These are phyloP conservation scores for Besnoitia besnoiti DNA, from an alignment of 169 alveolate genomes.

Conservation along the genomic window DNA sequence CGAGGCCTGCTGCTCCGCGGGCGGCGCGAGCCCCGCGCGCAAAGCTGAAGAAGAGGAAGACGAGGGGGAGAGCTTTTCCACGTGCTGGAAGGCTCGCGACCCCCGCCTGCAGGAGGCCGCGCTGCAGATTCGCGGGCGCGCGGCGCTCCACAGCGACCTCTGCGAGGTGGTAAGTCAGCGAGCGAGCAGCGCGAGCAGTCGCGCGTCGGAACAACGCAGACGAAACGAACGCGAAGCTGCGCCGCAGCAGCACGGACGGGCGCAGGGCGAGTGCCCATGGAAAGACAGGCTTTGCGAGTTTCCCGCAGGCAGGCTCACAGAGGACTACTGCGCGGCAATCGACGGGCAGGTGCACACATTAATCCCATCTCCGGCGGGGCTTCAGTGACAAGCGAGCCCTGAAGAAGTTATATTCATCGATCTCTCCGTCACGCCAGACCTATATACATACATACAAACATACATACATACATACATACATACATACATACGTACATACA, in stretches of 20 bases:
- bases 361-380: too few relatives aligned
- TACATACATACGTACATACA: not conserved
- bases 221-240: not conserved
- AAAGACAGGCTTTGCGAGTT: too few relatives aligned
- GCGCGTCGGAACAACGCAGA: not conserved
- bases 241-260: too few relatives aligned
- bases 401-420: too few relatives aligned
- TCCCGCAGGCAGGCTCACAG: too few relatives aligned
- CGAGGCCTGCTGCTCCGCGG: slow-evolving; percentile 30
- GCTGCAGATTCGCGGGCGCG: not conserved
- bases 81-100: slow-evolving; percentile 46
- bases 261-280: too few relatives aligned
- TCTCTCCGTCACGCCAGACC: not conserved
- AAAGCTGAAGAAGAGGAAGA: not conserved
- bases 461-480: not conserved
- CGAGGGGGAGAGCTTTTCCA: not conserved
- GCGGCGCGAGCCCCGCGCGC: not conserved
- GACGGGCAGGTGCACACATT: too few relatives aligned
- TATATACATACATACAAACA: not conserved
- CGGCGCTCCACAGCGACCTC: slow-evolving; percentile 56
- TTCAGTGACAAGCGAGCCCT: too few relatives aligned
- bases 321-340: too few relatives aligned
- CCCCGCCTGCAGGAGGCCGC: slow-evolving; percentile 27
- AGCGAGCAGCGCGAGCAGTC: not conserved
- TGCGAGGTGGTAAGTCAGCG: slow-evolving; percentile 45